Conservation (phyloP, 2,329 filamentous ascomycete species). For the Mycosphaerella sp. region DNA sequence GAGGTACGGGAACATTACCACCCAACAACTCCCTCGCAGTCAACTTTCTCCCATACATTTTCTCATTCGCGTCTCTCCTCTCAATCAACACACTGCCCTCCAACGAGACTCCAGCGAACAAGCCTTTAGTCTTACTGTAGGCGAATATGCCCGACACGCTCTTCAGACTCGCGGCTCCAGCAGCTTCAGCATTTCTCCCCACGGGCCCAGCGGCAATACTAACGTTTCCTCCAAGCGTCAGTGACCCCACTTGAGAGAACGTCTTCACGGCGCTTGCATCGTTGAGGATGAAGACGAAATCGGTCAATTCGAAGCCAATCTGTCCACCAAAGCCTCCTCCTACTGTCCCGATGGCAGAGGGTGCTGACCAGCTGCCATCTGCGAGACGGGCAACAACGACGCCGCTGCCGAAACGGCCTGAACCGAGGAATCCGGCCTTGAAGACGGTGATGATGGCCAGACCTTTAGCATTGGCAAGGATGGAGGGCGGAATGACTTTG, state of each 20-base stretch:
- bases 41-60: conserved; percentile 78
- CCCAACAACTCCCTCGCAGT: conserved; percentile 76
- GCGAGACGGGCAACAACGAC: conserved; percentile 73
- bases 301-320: conserved; percentile 80
- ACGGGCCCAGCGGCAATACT: conserved; percentile 91
- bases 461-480: conserved; percentile 88
- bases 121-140: conserved; percentile 95
- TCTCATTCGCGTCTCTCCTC: conserved; percentile 92
- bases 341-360: conserved; percentile 71
- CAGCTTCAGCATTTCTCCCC: conserved; percentile 90
- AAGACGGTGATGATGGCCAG: conserved; percentile 81
- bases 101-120: conserved; percentile 91
- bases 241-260: conserved; percentile 83
- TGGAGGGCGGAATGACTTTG: conserved; percentile 87
- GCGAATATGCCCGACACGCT: conserved; percentile 89
- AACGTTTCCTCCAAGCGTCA: conserved; percentile 93
- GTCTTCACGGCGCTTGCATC: conserved; percentile 83
- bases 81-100: conserved; percentile 93
- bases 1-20: conserved; percentile 70
- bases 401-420: conserved; percentile 73
- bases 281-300: conserved; percentile 98
- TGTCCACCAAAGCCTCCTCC: conserved; percentile 80
- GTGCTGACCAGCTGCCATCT: conserved; percentile 74
- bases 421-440: conserved; percentile 81
- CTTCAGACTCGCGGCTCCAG: conserved; percentile 84